phyloP scores from a whole-genome alignment of 495 filamentous ascomycete species.

The Tuber aestivum region DNA sequence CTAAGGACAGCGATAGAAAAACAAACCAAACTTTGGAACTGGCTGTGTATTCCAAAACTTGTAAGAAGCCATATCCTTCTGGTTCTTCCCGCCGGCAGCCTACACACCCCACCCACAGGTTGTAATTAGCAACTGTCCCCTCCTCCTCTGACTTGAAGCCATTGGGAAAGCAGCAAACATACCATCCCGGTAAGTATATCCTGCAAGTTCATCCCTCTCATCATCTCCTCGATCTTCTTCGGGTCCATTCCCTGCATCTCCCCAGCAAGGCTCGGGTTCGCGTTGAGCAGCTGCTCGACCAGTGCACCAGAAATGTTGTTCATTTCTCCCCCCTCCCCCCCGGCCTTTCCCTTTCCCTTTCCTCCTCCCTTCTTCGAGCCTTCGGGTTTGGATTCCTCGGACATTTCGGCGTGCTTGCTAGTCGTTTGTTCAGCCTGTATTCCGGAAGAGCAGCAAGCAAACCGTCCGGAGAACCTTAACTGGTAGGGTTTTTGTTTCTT shows the following conservation, averaged over 20 bases:
- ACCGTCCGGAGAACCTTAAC: neutral
- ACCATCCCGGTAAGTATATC: slow-evolving; percentile 76
- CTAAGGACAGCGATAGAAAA: neutral
- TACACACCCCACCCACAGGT: neutral
- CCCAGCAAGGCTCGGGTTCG: slow-evolving; percentile 58
- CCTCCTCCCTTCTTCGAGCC: slow-evolving; percentile 52
- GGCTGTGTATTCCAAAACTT: slow-evolving; percentile 99
- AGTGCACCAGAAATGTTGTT: slow-evolving; percentile 49
- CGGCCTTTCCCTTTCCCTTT: slow-evolving; percentile 46
- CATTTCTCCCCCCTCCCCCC: slow-evolving; percentile 37
- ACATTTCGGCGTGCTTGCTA: slow-evolving; percentile 15
- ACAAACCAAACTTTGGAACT: slow-evolving; percentile 69
- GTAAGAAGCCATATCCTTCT: slow-evolving; percentile 91
- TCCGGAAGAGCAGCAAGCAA: neutral
- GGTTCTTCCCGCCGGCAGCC: slow-evolving; percentile 68
- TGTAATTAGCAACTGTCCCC: slow-evolving; percentile 11
- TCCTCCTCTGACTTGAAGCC: neutral
- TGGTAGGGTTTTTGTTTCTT: neutral
- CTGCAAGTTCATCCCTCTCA: slow-evolving; percentile 67
- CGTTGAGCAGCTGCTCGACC: slow-evolving; percentile 52
- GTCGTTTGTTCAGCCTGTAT: neutral
- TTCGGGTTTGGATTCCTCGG: slow-evolving; percentile 27
- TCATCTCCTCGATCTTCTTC: slow-evolving; percentile 49
- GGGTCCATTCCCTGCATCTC: slow-evolving; percentile 47
- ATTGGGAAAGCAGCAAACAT: slow-evolving; percentile 11